Conservation (phyloP, 495 filamentous ascomycete genomes). For the Hypoxylon lenormandii region DNA sequence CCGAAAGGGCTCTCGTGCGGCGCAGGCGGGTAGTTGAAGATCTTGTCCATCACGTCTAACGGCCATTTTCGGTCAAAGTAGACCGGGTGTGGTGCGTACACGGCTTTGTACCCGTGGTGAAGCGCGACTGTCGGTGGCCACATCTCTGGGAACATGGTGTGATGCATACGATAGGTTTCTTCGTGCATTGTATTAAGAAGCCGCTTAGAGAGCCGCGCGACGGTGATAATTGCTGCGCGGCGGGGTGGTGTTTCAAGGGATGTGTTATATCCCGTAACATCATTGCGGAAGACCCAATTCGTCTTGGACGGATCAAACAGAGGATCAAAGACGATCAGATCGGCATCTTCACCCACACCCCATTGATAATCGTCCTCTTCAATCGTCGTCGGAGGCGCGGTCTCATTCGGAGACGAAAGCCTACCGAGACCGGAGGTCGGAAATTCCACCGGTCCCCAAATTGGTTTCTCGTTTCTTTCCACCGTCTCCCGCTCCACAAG, state of each 20-base stretch:
- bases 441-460: constrained; percentile 48
- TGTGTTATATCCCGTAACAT: constrained; percentile 81
- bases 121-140: constrained; percentile 79
- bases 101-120: constrained; percentile 88
- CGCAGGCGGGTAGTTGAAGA: constrained; percentile 71
- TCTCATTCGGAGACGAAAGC: constrained; percentile 52
- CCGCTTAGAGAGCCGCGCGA: constrained; percentile 75
- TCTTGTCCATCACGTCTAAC: constrained; percentile 73
- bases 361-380: constrained; percentile 65
- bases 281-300: constrained; percentile 68
- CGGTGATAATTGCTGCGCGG: constrained; percentile 79
- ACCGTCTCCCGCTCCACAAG: constrained; percentile 54
- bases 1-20: constrained; percentile 66
- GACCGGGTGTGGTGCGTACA: constrained; percentile 84
- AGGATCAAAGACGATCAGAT: constrained; percentile 66
- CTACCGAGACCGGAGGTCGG: constrained; percentile 24
- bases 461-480: constrained; percentile 33
- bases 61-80: constrained; percentile 84
- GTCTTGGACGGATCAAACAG: constrained; percentile 64
- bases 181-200: constrained; percentile 83
- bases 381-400: constrained; percentile 58
- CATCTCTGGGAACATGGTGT: constrained; percentile 89
- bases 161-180: constrained; percentile 76
- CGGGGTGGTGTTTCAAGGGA: constrained; percentile 72
- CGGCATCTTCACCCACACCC: constrained; percentile 72